Evolutionary conservation across 352 stramenopile species (phyloP).

Genomic region (Globisporangium solare): DNA sequence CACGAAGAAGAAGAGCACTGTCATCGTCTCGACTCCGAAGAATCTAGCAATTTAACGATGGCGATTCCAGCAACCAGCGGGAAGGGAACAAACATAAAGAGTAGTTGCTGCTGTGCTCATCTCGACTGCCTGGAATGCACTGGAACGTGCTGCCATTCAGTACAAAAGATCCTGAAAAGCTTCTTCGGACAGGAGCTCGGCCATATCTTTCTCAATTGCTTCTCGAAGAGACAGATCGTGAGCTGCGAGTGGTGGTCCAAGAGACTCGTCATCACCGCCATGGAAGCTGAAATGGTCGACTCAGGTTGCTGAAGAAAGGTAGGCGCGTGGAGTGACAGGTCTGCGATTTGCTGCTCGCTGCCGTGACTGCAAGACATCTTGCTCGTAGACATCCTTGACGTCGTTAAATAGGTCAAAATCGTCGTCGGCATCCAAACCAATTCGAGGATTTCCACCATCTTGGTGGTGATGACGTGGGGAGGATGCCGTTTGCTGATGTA

Average conservation of each 20-base stretch:
- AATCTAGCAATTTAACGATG: too few relatives aligned
- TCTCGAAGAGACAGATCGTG: constrained; percentile 24
- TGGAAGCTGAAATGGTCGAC: background rate
- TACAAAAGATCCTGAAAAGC: constrained; percentile 1
- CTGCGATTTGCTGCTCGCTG: background rate
- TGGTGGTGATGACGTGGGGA: background rate
- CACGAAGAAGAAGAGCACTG: too few relatives aligned
- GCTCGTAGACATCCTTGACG: constrained; percentile 28
- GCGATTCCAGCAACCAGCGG: too few relatives aligned
- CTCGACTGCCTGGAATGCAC: too few relatives aligned
- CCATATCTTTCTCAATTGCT: constrained; percentile 34
- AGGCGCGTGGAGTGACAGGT: constrained; percentile 12
- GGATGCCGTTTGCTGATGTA: background rate
- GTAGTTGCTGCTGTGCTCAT: too few relatives aligned
- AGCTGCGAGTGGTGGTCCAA: constrained; percentile 1
- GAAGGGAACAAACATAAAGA: too few relatives aligned
- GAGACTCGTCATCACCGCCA: background rate
- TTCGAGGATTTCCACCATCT: background rate
- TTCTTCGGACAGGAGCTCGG: constrained; percentile 23
- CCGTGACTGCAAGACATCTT: constrained; percentile 16
- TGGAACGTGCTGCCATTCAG: too few relatives aligned
- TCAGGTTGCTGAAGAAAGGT: background rate
- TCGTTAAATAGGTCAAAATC: constrained; percentile 19
- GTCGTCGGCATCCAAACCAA: constrained; percentile 10
- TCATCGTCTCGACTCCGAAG: too few relatives aligned